Evolutionary conservation across 1,284 basidiomycete genomes (phyloP).

Genomic region (Boletus albobrunnescens): DNA sequence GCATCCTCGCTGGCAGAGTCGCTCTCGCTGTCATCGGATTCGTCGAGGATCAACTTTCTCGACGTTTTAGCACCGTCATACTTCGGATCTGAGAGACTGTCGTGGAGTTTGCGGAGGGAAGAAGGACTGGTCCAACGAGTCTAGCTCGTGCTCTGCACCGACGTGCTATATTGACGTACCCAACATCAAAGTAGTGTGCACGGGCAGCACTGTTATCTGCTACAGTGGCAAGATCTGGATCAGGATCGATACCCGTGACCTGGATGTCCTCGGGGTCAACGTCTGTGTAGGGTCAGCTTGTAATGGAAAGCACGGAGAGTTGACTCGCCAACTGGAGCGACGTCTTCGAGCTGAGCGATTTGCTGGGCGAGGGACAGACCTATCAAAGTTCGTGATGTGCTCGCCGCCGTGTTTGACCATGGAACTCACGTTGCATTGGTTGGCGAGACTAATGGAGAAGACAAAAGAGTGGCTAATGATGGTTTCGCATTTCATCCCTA

Average conservation of each 20-base stretch:
- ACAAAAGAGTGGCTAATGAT: neutral
- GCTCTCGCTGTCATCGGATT: constrained; percentile 36
- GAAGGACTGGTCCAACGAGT: constrained; percentile 52
- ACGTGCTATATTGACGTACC: constrained; percentile 46
- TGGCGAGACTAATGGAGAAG: neutral
- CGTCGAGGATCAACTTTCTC: constrained; percentile 55
- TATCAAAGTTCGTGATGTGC: constrained; percentile 24
- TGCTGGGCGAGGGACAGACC: constrained; percentile 76
- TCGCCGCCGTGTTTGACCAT: neutral
- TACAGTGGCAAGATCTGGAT: constrained; percentile 23
- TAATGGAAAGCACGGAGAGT: neutral
- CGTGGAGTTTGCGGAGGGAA: constrained; percentile 58
- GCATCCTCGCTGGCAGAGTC: constrained; percentile 29
- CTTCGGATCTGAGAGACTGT: constrained; percentile 64
- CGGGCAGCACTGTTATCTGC: constrained; percentile 41
- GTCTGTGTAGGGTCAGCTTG: constrained; percentile 42
- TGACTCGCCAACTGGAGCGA: constrained; percentile 60
- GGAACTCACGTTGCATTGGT: constrained; percentile 32
- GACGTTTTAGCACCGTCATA: constrained; percentile 69
- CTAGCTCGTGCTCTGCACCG: constrained; percentile 5
- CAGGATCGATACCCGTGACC: constrained; percentile 28
- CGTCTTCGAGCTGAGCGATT: constrained; percentile 71
- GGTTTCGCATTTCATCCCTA: constrained; percentile 7
- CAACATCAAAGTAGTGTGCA: constrained; percentile 81
- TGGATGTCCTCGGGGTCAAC: constrained; percentile 73